phyloP scores from a whole-genome alignment of 208 protist species.

The Blastocrithidia nonstop region DNA sequence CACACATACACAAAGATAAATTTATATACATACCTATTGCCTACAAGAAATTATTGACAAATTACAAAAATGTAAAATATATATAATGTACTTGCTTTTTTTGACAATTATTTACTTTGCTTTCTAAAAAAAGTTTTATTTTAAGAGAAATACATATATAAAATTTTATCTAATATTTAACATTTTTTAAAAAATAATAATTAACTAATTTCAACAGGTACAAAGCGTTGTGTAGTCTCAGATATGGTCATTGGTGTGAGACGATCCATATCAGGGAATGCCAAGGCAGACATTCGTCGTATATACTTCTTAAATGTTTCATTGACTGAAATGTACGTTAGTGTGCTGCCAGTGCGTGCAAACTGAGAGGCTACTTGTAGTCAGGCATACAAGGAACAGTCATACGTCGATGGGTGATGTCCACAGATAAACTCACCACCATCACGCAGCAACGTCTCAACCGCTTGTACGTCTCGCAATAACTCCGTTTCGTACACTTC shows the following conservation, averaged over 20 bases:
- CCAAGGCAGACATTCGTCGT: constrained; percentile 21
- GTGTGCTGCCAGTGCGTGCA: too few relatives aligned
- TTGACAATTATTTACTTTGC: too few relatives aligned
- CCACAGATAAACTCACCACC: constrained; percentile 31
- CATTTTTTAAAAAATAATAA: too few relatives aligned
- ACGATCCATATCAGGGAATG: constrained; percentile 52
- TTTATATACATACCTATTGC: not conserved
- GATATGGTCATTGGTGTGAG: too few relatives aligned
- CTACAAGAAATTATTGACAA: too few relatives aligned
- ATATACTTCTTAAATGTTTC: constrained; percentile 24
- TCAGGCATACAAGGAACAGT: constrained; percentile 51
- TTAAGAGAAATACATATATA: too few relatives aligned
- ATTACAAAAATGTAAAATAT: too few relatives aligned
- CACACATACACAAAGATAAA: not conserved
- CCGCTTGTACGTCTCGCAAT: constrained; percentile 34
- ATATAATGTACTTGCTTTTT: too few relatives aligned
- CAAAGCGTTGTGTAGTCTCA: constrained; percentile 29
- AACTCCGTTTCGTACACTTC: constrained; percentile 40
- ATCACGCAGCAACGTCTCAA: constrained; percentile 26
- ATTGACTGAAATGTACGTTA: constrained; percentile 26
- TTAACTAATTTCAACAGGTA: too few relatives aligned
- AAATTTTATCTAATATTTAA: too few relatives aligned
- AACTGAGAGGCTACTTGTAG: too few relatives aligned
- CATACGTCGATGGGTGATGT: constrained; percentile 31
- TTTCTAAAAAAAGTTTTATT: too few relatives aligned